These are phyloP conservation scores for Penicillium sp. DNA, from an alignment of 2,329 filamentous ascomycete species.

Conservation along the genomic window DNA sequence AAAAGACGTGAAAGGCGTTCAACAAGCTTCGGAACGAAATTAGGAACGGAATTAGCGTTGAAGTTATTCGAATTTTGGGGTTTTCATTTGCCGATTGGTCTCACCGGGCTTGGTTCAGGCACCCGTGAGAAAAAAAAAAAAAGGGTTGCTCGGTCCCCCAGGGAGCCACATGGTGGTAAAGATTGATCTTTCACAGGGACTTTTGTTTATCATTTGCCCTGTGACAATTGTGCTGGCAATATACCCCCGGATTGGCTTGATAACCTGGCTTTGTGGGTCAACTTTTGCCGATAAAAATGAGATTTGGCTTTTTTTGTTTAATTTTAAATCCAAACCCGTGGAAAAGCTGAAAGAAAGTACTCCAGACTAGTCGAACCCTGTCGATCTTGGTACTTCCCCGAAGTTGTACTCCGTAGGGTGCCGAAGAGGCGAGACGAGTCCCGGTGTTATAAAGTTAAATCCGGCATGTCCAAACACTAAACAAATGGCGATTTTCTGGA, in stretches of 20 bases:
- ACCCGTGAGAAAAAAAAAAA: background rate
- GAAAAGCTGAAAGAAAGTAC: conserved; percentile 10
- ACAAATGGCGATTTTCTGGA: background rate
- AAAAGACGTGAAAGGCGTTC: background rate
- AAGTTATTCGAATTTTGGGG: background rate
- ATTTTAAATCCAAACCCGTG: conserved; percentile 8
- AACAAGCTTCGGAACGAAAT: conserved; percentile 13
- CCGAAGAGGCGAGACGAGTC: conserved; percentile 20
- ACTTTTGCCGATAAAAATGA: background rate
- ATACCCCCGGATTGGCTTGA: conserved; percentile 17
- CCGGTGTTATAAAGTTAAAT: conserved; percentile 17
- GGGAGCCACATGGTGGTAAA: conserved; percentile 1
- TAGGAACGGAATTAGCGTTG: background rate
- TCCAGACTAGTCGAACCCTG: conserved; percentile 26
- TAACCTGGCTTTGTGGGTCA: conserved; percentile 4
- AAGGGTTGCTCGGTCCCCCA: background rate
- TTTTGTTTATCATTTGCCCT: background rate
- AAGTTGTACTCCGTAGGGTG: conserved; percentile 9
- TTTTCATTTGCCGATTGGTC: background rate
- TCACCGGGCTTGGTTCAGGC: conserved; percentile 4
- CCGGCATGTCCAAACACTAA: background rate
- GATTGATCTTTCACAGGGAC: background rate
- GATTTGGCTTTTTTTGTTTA: background rate
- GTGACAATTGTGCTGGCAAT: conserved; percentile 17
- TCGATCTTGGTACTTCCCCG: conserved; percentile 19